Conservation (phyloP, 306 rosid species). For the Dryas drummondii region DNA sequence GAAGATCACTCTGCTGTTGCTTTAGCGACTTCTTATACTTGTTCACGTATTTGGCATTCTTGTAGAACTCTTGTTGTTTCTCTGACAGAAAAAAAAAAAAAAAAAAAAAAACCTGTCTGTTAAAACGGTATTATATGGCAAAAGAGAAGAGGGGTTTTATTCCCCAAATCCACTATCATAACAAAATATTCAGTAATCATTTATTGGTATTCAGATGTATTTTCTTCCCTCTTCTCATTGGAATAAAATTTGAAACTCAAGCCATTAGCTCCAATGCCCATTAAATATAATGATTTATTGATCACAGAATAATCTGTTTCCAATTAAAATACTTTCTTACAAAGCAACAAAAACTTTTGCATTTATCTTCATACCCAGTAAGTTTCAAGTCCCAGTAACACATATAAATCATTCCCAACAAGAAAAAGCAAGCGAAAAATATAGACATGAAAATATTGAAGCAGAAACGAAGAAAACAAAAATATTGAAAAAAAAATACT, state of each 20-base stretch:
- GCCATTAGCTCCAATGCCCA: neutral
- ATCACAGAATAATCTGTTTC: neutral
- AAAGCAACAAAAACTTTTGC: neutral
- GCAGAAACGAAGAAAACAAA: neutral
- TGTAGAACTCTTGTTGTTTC: slow-evolving; percentile 68
- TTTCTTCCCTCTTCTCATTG: neutral
- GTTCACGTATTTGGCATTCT: slow-evolving; percentile 71
- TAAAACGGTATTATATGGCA: neutral
- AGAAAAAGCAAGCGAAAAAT: neutral
- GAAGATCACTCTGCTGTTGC: slow-evolving; percentile 34
- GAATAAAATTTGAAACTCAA: neutral
- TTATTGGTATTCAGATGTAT: neutral
- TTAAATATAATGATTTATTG: neutral
- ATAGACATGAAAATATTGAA: neutral
- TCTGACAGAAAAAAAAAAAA: slow-evolving; percentile 46
- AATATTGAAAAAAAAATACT: neutral
- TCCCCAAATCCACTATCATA: no score
- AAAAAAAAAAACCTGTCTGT: slow-evolving; percentile 15
- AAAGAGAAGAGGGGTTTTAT: no score
- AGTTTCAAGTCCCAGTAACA: neutral
- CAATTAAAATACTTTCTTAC: neutral
- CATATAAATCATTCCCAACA: neutral
- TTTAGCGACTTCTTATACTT: slow-evolving; percentile 71
- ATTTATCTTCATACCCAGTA: neutral
- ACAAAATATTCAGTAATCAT: neutral